These are phyloP conservation scores for Afroboletus lepidellus DNA, from an alignment of 1,284 basidiomycete genomes.

Conservation along the genomic window DNA sequence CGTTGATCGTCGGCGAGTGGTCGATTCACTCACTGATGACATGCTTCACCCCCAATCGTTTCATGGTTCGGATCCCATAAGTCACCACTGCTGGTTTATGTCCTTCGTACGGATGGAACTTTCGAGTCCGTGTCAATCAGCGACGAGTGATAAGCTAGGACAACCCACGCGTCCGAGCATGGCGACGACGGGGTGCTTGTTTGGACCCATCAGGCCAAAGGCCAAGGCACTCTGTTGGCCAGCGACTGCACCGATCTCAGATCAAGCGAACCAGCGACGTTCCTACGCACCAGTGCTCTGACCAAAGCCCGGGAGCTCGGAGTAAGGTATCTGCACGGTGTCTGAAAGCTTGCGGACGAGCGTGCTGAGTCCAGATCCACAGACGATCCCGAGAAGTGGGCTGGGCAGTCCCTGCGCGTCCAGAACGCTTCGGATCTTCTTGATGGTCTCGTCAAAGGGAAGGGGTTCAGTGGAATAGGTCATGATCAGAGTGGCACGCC, in stretches of 20 bases:
- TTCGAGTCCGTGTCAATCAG: slow-evolving; percentile 12
- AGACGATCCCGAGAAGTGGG: slow-evolving; percentile 74
- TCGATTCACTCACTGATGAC: slow-evolving; percentile 60
- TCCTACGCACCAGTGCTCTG: slow-evolving; percentile 62
- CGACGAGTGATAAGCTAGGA: neutral
- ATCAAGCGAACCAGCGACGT: neutral
- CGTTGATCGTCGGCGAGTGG: neutral
- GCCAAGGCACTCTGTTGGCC: slow-evolving; percentile 78
- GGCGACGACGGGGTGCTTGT: slow-evolving; percentile 70
- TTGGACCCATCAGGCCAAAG: slow-evolving; percentile 69
- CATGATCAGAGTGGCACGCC: too few species aligned
- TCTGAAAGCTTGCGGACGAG: slow-evolving; percentile 58
- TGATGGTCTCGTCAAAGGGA: slow-evolving; percentile 40
- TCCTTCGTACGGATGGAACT: slow-evolving; percentile 84
- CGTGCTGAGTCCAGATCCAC: slow-evolving; percentile 73
- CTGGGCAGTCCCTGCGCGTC: slow-evolving; percentile 42
- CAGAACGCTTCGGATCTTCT: slow-evolving; percentile 38
- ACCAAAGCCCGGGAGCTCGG: slow-evolving; percentile 64
- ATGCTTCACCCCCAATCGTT: slow-evolving; percentile 67
- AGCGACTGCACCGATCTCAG: slow-evolving; percentile 43
- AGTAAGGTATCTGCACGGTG: slow-evolving; percentile 57
- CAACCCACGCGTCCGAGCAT: slow-evolving; percentile 76
- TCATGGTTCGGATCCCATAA: slow-evolving; percentile 78
- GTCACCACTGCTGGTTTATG: slow-evolving; percentile 64
- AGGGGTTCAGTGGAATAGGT: slow-evolving; percentile 12